phyloP scores from a whole-genome alignment of 805 yeast genomes.

The Maudiozyma turicensis region DNA sequence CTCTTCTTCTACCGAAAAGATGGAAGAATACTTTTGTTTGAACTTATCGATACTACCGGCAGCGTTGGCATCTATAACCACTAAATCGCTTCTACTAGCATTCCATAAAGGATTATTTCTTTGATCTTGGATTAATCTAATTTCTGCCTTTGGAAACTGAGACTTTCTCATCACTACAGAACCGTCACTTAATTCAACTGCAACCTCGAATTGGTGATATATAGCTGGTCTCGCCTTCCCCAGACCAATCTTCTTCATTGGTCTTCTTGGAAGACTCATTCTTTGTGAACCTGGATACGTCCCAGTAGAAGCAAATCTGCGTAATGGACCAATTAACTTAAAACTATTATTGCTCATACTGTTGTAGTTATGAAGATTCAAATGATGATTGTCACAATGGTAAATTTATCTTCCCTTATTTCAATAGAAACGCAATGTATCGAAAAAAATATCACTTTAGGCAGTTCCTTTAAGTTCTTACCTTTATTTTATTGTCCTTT shows the following conservation, averaged over 20 bases:
- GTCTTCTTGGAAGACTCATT: constrained; percentile 37
- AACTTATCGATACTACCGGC: constrained; percentile 72
- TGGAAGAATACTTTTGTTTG: constrained; percentile 50
- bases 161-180: constrained; percentile 77
- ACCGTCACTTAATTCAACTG: constrained; percentile 90
- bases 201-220: constrained; percentile 79
- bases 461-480: no score
- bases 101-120: constrained; percentile 85
- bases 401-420: no score
- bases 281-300: constrained; percentile 18
- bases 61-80: constrained; percentile 68
- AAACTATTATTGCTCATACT: neutral
- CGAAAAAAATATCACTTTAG: no score
- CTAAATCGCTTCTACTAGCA: constrained; percentile 69
- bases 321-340: neutral
- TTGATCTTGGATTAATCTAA: constrained; percentile 80
- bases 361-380: neutral
- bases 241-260: constrained; percentile 53
- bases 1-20: constrained; percentile 34
- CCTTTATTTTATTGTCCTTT: no score
- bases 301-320: constrained; percentile 17
- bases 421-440: no score
- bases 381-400: no score
- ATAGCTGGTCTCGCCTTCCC: constrained; percentile 94
- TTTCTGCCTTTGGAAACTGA: constrained; percentile 79